Evolutionary conservation across 352 stramenopile species (phyloP).

Genomic region (Phytophthora boehmeriae): DNA sequence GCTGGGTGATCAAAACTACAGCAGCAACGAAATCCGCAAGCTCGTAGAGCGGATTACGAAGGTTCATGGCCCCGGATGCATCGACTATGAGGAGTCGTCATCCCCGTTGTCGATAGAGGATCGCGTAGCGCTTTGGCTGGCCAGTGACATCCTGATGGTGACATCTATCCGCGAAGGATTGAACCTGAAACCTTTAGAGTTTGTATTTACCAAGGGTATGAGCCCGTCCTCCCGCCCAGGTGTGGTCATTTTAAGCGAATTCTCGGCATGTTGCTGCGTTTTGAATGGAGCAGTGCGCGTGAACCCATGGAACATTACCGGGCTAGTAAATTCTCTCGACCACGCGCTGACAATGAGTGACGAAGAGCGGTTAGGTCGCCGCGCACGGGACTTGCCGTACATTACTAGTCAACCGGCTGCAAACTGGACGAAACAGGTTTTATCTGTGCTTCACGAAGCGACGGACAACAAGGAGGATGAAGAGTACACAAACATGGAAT

Average conservation of each 20-base stretch:
- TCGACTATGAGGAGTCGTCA: slow-evolving; percentile 90
- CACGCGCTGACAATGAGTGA: slow-evolving; percentile 93
- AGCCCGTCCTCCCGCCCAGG: slow-evolving; percentile 72
- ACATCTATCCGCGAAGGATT: slow-evolving; percentile 97
- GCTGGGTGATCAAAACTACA: slow-evolving; percentile 92
- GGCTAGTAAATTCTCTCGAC: slow-evolving; percentile 91
- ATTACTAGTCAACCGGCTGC: slow-evolving; percentile 92
- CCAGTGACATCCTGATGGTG: slow-evolving; percentile 96
- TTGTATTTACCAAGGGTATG: slow-evolving; percentile 87
- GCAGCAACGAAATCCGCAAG: slow-evolving; percentile 80
- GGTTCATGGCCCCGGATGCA: slow-evolving; percentile 69
- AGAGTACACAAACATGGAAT: slow-evolving; percentile 86
- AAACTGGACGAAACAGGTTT: slow-evolving; percentile 96
- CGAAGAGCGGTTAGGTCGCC: slow-evolving; percentile 89
- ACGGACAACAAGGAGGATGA: slow-evolving; percentile 79
- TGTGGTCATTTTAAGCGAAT: slow-evolving; percentile 97
- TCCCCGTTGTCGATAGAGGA: slow-evolving; percentile 88
- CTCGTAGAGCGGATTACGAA: slow-evolving; percentile 83
- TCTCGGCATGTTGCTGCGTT: slow-evolving; percentile 95
- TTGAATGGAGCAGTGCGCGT: slow-evolving; percentile 96
- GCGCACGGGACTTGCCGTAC: slow-evolving; percentile 96
- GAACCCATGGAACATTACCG: slow-evolving; percentile 97
- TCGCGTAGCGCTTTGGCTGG: slow-evolving; percentile 93
- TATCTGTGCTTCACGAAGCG: slow-evolving; percentile 86
- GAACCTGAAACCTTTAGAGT: slow-evolving; percentile 97